These are phyloP conservation scores for Persicaria tinctoria DNA, from an alignment of 148 eudicot species.

Conservation along the genomic window DNA sequence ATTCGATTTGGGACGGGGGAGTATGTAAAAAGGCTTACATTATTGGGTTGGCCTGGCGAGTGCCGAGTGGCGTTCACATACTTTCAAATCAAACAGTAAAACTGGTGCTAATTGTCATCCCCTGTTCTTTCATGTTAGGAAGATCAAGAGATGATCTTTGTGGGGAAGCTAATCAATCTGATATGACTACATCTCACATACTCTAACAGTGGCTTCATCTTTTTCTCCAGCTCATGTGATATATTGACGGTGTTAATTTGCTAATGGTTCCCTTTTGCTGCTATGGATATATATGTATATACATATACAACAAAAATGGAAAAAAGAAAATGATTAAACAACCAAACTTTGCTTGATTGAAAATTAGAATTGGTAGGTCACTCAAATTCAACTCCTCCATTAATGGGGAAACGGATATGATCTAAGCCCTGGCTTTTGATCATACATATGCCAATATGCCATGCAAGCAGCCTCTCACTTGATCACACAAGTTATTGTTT, in stretches of 20 bases:
- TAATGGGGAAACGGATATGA: neutral
- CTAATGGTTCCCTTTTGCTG: neutral
- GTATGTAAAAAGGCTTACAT: no score
- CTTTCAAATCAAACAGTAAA: no score
- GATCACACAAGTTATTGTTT: neutral
- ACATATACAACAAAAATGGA: neutral
- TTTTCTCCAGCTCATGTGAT: neutral
- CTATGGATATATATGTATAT: neutral
- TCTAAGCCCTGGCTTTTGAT: slow-evolving; percentile 2
- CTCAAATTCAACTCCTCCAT: no score
- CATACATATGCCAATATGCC: neutral
- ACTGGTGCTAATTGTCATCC: no score
- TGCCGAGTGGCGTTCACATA: no score
- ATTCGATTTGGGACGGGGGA: slow-evolving; percentile 3
- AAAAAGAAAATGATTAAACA: neutral
- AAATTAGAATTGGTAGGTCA: neutral
- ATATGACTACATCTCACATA: no score
- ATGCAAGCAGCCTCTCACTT: neutral
- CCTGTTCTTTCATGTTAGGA: no score
- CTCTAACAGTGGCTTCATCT: neutral
- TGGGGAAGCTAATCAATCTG: no score
- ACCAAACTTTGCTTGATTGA: neutral
- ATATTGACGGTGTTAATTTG: neutral
- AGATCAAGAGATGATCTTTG: no score
- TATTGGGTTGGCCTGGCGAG: no score